These are phyloP conservation scores for Leccinum olivaceopallidum DNA, from an alignment of 768 basidiomycete genomes.

Conservation along the genomic window DNA sequence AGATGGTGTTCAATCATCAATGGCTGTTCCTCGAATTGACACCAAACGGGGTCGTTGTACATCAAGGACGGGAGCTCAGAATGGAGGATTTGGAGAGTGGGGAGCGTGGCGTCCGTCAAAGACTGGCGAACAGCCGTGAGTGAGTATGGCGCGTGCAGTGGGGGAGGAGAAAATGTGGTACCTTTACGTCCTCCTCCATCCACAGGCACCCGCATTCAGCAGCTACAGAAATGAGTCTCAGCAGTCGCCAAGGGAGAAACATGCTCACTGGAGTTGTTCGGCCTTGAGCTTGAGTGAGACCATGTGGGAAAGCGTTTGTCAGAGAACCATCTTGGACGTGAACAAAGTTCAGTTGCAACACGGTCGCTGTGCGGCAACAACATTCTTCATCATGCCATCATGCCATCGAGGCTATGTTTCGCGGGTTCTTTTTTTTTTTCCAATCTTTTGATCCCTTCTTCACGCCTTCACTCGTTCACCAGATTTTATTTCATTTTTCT, in stretches of 20 bases:
- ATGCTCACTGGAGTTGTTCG: not conserved
- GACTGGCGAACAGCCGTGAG: constrained; percentile 57
- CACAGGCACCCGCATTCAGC: not conserved
- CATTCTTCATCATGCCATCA: no score
- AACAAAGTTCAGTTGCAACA: not conserved
- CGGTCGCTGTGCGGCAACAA: not conserved
- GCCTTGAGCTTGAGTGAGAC: not conserved
- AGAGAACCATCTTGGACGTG: not conserved
- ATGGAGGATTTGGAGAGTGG: constrained; percentile 66
- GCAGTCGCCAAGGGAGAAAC: constrained; percentile 18
- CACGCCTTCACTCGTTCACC: not conserved
- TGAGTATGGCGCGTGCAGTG: constrained; percentile 17
- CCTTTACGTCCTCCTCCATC: no score
- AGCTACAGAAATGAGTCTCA: no score
- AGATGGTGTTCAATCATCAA: constrained; percentile 9
- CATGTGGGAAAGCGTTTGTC: not conserved
- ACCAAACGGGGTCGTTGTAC: constrained; percentile 66
- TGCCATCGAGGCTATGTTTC: not conserved
- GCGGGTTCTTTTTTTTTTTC: no score
- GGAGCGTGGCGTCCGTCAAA: constrained; percentile 58
- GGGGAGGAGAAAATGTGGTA: not conserved
- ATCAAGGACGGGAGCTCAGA: constrained; percentile 76
- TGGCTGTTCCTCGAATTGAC: constrained; percentile 60
- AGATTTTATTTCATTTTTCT: no score
- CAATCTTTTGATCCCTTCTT: not conserved